Evolutionary conservation across 2,329 filamentous ascomycete genomes (phyloP), one percentile per base, ranked within the genome.

Genomic region (Fusarium redolens): DNA sequence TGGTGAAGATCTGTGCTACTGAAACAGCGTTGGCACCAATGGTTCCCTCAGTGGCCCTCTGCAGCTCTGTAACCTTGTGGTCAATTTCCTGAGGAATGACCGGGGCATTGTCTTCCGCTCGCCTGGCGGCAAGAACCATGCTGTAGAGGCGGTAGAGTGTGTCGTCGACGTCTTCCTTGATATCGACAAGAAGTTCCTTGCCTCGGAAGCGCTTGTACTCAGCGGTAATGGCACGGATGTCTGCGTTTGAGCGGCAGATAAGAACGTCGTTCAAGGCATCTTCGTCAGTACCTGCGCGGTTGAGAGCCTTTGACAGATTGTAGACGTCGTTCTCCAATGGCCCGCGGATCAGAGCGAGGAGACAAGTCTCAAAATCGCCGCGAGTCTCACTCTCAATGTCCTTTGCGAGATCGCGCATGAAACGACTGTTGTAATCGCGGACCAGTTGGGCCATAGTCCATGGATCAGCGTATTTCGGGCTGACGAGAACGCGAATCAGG

Each of bases 191-290:
- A 7, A 83, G 74, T 3, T 82, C 80, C 4, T 69, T 74, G 52
- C 77, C 78, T 3, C 74, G 71, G 45, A 77, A 52, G 7, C 75
- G 75, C 55, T 62, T 76, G 37, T 81, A 83, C 65, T 81, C 78
- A 6, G 73, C 68, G 2, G 37, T 25, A 12, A 83, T 82, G 17
- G 79, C 81, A 7, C 77, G 74, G 2, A 82, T 75, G 43, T 83
- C 81, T 5, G 81, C 80, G 33, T 83, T 83, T 15, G 80, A 81
- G 0, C 81, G 81, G 28, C 79, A 78, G 2, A 82, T 65, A 1
- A 83, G 75, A 6, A 82, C 79, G 20, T 82, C 80, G 14, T 79
- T 81, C 10, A 83, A 68, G 7, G 80, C 78, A 28, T 79, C 78
- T 47, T 82, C 78, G 37, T 83, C 81, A 0, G 80, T 81, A 1